Percentiles rank a stretch among this genome's conserved stretches.
Evolutionary conservation across 306 rosid species (phyloP).

Genomic region (Myrica gale): DNA sequence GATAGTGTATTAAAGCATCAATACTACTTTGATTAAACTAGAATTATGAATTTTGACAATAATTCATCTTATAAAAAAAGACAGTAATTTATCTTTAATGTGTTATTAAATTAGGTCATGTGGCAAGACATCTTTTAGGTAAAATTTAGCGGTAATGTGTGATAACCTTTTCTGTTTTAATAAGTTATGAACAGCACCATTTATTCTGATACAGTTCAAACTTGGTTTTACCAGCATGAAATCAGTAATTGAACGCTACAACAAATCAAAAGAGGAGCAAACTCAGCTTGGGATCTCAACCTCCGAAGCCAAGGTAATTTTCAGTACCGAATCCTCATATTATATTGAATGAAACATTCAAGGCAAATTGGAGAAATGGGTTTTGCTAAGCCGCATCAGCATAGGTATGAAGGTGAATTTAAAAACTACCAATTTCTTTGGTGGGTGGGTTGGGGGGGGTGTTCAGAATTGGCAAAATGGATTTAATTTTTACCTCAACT

Average conservation of each 20-base stretch:
- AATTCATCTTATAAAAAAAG: not conserved
- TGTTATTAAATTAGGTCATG: not conserved
- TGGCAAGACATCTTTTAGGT: not conserved
- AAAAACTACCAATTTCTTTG: too few species aligned
- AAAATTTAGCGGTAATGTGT: not conserved
- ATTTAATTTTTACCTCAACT: not conserved
- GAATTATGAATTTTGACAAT: not conserved
- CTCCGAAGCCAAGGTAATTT: constrained; percentile 80
- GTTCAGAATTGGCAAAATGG: not conserved
- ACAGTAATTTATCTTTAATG: not conserved
- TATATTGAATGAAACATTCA: not conserved
- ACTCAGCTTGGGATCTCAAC: constrained; percentile 49
- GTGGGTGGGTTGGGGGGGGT: too few species aligned
- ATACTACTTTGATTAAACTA: not conserved
- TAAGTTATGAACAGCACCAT: constrained; percentile 8
- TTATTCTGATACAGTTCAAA: constrained; percentile 29
- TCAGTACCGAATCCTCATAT: not conserved
- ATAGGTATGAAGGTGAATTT: too few species aligned
- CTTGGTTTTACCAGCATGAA: constrained; percentile 63
- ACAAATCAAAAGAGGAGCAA: constrained; percentile 69
- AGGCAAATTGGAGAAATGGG: not conserved
- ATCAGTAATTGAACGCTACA: constrained; percentile 72
- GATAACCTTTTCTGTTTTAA: not conserved
- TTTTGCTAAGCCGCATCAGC: too few species aligned
- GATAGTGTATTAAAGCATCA: not conserved